Evolutionary conservation across 2,329 filamentous ascomycete species (phyloP), one percentile per base, ranked within the genome.

Genomic region (Epichloe baconii): DNA sequence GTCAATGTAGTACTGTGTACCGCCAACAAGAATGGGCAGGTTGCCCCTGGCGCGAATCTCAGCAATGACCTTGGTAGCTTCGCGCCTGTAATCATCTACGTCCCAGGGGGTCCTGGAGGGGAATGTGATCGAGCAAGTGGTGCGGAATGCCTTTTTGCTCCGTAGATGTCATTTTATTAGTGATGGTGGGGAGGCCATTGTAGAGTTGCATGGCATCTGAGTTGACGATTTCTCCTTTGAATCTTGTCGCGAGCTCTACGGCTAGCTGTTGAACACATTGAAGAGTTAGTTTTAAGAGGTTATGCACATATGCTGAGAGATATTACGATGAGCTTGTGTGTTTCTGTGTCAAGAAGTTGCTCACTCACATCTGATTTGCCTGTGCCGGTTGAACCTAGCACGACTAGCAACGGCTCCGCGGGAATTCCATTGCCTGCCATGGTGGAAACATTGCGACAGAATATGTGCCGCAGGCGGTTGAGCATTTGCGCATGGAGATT

Each of bases 161-260:
- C 19, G 81, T 75, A 1, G 63, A 49, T 0, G 86, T 80, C 53
- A 97, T 86, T 65, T 97, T 95, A 67, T 98, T 98, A 26, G 93
- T 98, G 59, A 97, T 91, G 56, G 97, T 84, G 5, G 93, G 89
- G 43, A 98, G 72, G 3, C 93, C 93, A 49, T 79, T 78, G 66
- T 98, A 98, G 70, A 98, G 82, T 66, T 98, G 93, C 89, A 98
- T 95, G 40, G 93, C 93, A 73, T 98, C 93, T 45, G 88, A 88
- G 64, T 98, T 98, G 70, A 98, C 89, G 49, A 98, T 79, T 67
- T 98, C 93, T 62, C 94, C 93, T 66, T 93, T 83, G 68, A 89
- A 90, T 21, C 77, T 80, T 42, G 76, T 76, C 1, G 94, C 93
- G 48, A 98, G 71, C 56, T 95, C 88, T 41, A 98, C 85, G 8